Evolutionary conservation across 2,329 filamentous ascomycete genomes (phyloP).

Genomic region (Exophiala sp.): DNA sequence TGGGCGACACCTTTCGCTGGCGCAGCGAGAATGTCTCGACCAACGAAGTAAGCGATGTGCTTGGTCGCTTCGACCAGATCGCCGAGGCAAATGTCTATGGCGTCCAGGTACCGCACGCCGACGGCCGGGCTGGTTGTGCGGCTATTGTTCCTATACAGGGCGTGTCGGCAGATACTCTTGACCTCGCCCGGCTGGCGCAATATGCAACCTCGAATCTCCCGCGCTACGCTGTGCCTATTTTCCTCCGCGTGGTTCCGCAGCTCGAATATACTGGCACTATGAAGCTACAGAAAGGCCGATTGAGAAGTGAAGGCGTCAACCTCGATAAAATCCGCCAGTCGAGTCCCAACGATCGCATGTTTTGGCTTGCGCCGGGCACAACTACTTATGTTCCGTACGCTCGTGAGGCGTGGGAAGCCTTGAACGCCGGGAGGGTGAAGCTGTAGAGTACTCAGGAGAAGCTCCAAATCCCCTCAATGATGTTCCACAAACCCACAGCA

Average conservation of each 20-base stretch:
- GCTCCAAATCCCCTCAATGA: too few species aligned
- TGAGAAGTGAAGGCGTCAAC: constrained; percentile 37
- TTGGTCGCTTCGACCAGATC: constrained; percentile 61
- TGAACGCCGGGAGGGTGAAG: constrained; percentile 28
- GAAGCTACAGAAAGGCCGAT: constrained; percentile 70
- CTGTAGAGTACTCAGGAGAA: constrained; percentile 11
- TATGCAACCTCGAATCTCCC: constrained; percentile 58
- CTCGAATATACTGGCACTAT: constrained; percentile 65
- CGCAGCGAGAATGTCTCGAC: constrained; percentile 78
- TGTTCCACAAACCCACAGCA: too few species aligned
- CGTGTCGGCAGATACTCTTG: constrained; percentile 46
- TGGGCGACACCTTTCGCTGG: constrained; percentile 53
- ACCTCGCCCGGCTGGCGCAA: constrained; percentile 55
- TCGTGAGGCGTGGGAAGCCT: constrained; percentile 24
- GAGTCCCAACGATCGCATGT: constrained; percentile 21
- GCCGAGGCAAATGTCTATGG: constrained; percentile 82
- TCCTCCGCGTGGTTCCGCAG: constrained; percentile 57
- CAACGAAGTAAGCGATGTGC: constrained; percentile 67
- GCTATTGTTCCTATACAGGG: constrained; percentile 46
- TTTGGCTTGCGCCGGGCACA: constrained; percentile 25
- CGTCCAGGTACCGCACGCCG: constrained; percentile 69
- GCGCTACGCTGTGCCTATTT: constrained; percentile 68
- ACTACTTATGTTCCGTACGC: constrained; percentile 24
- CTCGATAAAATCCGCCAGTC: constrained; percentile 20
- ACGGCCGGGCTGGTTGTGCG: constrained; percentile 77